Evolutionary conservation across 2,329 filamentous ascomycete genomes (phyloP).

Genomic region (Albifimbria verrucaria): DNA sequence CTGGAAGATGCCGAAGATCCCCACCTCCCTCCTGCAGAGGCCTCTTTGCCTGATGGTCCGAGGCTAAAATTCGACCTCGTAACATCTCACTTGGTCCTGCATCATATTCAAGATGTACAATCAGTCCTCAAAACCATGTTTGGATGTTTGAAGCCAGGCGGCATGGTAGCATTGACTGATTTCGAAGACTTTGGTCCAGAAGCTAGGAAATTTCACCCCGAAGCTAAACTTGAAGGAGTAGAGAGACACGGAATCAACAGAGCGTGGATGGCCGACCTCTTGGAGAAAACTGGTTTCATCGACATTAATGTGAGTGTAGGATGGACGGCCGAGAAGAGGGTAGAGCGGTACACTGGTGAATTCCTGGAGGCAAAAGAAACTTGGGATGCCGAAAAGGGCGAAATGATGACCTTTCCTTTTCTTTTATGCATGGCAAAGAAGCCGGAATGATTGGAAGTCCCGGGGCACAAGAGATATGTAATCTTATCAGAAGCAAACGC

Average conservation of each 20-base stretch:
- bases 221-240: conserved; percentile 48
- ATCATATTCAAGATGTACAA: conserved; percentile 48
- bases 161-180: conserved; percentile 50
- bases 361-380: conserved; percentile 23
- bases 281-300: conserved; percentile 33
- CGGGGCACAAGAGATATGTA: too few species aligned
- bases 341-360: conserved; percentile 43
- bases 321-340: conserved; percentile 47
- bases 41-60: conserved; percentile 18
- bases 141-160: conserved; percentile 44
- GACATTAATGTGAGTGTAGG: conserved; percentile 44
- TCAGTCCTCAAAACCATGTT: conserved; percentile 41
- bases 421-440: conserved; percentile 33
- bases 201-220: conserved; percentile 49
- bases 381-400: conserved; percentile 23
- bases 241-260: conserved; percentile 49
- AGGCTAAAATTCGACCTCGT: conserved; percentile 47
- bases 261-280: conserved; percentile 34
- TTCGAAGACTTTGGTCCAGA: conserved; percentile 54
- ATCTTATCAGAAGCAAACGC: too few species aligned
- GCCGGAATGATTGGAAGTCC: not conserved
- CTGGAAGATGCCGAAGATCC: conserved; percentile 48
- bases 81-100: conserved; percentile 51
- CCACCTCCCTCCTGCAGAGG: conserved; percentile 31
- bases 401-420: conserved; percentile 34